Evolutionary conservation across 2,329 filamentous ascomycete genomes (phyloP).

Genomic region (Fusarium armeniacum): DNA sequence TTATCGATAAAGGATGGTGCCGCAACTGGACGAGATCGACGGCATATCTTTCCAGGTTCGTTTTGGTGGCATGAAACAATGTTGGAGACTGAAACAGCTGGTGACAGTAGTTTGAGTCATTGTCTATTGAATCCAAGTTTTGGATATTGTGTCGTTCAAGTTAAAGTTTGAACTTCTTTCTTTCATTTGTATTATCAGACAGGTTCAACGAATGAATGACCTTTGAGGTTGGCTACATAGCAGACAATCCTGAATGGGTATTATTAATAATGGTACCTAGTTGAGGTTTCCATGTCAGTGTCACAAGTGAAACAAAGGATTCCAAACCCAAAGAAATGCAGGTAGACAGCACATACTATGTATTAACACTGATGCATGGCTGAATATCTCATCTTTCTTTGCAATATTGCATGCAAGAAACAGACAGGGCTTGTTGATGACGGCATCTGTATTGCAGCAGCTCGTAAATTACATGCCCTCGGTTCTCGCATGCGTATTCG

Average conservation of each 20-base stretch:
- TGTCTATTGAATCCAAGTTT: slow-evolving; percentile 14
- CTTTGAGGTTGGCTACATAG: neutral
- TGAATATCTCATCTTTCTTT: neutral
- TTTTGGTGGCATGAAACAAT: slow-evolving; percentile 25
- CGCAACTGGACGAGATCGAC: slow-evolving; percentile 30
- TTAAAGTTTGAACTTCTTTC: slow-evolving; percentile 12
- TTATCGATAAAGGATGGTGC: slow-evolving; percentile 36
- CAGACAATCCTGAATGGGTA: neutral
- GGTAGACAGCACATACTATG: neutral
- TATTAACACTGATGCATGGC: neutral
- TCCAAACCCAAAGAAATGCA: neutral
- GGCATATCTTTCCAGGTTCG: neutral
- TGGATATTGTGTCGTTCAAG: neutral
- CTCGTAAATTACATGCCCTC: slow-evolving; percentile 10
- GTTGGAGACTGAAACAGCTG: slow-evolving; percentile 21
- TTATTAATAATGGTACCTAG: neutral
- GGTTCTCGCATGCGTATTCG: slow-evolving; percentile 37
- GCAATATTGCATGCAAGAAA: neutral
- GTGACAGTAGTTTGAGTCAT: slow-evolving; percentile 12
- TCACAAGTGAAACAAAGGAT: neutral
- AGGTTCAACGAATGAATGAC: neutral
- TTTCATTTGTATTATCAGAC: neutral
- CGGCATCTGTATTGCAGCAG: neutral
- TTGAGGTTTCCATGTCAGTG: neutral
- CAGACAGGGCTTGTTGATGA: neutral